A percentile compares a stretch with the other conserved stretches of the same genome.
Conservation (phyloP, 2,329 filamentous ascomycete species). For the Onygenales sp. region DNA sequence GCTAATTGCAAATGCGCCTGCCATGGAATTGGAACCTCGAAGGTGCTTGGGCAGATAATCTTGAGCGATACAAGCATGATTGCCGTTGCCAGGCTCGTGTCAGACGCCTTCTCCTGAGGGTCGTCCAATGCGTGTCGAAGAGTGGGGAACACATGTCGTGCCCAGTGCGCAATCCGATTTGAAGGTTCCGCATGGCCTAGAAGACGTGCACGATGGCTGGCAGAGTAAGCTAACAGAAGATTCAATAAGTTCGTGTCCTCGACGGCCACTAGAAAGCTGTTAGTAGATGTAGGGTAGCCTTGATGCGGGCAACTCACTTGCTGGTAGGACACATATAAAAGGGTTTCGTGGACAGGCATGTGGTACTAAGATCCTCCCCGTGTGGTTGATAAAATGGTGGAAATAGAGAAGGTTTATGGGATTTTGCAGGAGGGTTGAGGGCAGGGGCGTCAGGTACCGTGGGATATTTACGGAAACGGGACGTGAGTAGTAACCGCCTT, state of each 20-base stretch:
- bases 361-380: slow-evolving; percentile 55
- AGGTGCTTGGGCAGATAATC: slow-evolving; percentile 72
- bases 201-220: slow-evolving; percentile 69
- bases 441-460: slow-evolving; percentile 47
- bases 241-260: slow-evolving; percentile 55
- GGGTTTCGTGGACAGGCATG: slow-evolving; percentile 54
- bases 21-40: slow-evolving; percentile 73
- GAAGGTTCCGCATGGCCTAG: slow-evolving; percentile 64
- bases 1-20: slow-evolving; percentile 68
- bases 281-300: slow-evolving; percentile 12
- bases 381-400: slow-evolving; percentile 70
- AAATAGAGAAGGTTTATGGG: slow-evolving; percentile 73
- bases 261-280: slow-evolving; percentile 31
- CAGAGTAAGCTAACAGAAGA: slow-evolving; percentile 70
- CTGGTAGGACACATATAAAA: slow-evolving; percentile 52
- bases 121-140: slow-evolving; percentile 58
- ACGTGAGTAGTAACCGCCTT: slow-evolving; percentile 59
- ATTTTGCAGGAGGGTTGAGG: slow-evolving; percentile 53
- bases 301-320: slow-evolving; percentile 47
- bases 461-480: slow-evolving; percentile 58
- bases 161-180: slow-evolving; percentile 70
- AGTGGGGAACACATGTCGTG: slow-evolving; percentile 59
- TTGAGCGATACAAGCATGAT: slow-evolving; percentile 80
- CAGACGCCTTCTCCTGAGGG: slow-evolving; percentile 54
- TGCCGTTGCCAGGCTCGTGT: slow-evolving; percentile 66